A percentile compares a stretch with the other conserved stretches of the same genome.
Evolutionary conservation across 352 stramenopile species (phyloP).

Genomic region (Phytophthora macrochlamydospora): DNA sequence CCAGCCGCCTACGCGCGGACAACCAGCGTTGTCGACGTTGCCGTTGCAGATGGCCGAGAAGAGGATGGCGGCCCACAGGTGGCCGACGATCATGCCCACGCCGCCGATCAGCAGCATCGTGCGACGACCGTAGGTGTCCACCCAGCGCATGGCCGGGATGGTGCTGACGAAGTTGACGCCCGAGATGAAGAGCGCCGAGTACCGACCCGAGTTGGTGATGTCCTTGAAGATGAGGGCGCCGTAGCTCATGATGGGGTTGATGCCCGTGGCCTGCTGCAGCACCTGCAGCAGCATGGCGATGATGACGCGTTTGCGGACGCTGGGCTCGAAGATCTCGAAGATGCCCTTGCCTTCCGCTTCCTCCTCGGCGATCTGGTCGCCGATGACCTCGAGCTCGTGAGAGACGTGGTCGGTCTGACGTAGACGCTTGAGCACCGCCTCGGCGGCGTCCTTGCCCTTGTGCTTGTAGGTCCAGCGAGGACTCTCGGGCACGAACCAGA

Average conservation of each 20-base stretch:
- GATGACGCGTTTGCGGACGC: slow-evolving; percentile 14
- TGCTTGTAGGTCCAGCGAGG: slow-evolving; percentile 10
- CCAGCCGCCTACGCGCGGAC: slow-evolving; percentile 32
- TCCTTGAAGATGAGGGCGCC: neutral
- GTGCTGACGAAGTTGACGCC: slow-evolving; percentile 42
- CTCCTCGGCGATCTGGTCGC: slow-evolving; percentile 35
- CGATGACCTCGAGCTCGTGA: slow-evolving; percentile 15
- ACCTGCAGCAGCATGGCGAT: slow-evolving; percentile 1
- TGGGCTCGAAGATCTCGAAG: slow-evolving; percentile 31
- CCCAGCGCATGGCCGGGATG: slow-evolving; percentile 42
- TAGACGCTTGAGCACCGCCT: slow-evolving; percentile 8
- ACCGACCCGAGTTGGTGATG: too few relatives aligned
- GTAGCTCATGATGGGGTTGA: too few relatives aligned
- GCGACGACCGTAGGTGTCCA: slow-evolving; percentile 46
- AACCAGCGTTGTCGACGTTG: slow-evolving; percentile 33
- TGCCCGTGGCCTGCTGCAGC: too few relatives aligned
- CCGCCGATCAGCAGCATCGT: slow-evolving; percentile 42
- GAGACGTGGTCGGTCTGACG: slow-evolving; percentile 13
- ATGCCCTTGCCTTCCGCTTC: slow-evolving; percentile 20
- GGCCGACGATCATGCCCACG: slow-evolving; percentile 50
- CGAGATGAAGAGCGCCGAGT: neutral
- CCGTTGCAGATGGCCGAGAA: slow-evolving; percentile 42
- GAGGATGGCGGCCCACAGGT: slow-evolving; percentile 39
- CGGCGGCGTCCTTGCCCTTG: slow-evolving; percentile 10
- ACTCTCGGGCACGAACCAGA: slow-evolving; percentile 20